Percentiles rank a stretch among this genome's conserved stretches.
phyloP scores from a whole-genome alignment of 176 grass and related monocot species.

The Aegilops tauschii region DNA sequence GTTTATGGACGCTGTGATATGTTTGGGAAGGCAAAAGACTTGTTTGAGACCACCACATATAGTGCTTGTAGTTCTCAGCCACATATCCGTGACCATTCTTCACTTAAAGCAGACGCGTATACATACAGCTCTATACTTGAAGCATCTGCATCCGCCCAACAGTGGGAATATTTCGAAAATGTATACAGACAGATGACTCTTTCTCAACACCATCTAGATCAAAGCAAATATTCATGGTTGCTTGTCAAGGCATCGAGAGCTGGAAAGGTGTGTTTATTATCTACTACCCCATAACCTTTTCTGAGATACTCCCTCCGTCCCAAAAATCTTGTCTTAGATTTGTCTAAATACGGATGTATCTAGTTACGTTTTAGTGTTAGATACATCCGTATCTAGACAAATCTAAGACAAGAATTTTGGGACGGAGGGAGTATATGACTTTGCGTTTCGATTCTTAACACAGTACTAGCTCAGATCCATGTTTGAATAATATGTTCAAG shows the following conservation, averaged over 20 bases:
- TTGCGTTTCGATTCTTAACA: background rate
- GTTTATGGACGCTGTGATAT: slow-evolving; percentile 76
- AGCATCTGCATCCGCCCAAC: slow-evolving; percentile 63
- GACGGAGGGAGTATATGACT: background rate
- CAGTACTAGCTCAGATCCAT: background rate
- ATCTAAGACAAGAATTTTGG: too few species aligned
- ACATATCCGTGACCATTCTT: slow-evolving; percentile 24
- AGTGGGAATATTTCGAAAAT: slow-evolving; percentile 98
- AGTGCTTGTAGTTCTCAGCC: slow-evolving; percentile 26
- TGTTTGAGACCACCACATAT: slow-evolving; percentile 68
- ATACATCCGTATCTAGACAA: too few species aligned
- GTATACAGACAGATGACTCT: slow-evolving; percentile 87
- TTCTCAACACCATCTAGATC: slow-evolving; percentile 59
- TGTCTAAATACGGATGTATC: too few species aligned
- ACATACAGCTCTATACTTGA: slow-evolving; percentile 89
- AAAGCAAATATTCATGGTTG: slow-evolving; percentile 66
- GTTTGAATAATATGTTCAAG: slow-evolving; percentile 4
- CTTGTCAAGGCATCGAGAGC: slow-evolving; percentile 71
- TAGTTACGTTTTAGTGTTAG: too few species aligned
- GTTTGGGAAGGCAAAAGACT: slow-evolving; percentile 83
- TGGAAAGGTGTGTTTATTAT: slow-evolving; percentile 66
- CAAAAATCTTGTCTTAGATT: too few species aligned
- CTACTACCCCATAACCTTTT: background rate
- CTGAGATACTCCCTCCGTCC: background rate
- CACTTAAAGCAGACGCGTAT: slow-evolving; percentile 54